Base-by-base conservation (phyloP, 1,284 basidiomycete species). In the Clitocybe nebularis region DNA sequence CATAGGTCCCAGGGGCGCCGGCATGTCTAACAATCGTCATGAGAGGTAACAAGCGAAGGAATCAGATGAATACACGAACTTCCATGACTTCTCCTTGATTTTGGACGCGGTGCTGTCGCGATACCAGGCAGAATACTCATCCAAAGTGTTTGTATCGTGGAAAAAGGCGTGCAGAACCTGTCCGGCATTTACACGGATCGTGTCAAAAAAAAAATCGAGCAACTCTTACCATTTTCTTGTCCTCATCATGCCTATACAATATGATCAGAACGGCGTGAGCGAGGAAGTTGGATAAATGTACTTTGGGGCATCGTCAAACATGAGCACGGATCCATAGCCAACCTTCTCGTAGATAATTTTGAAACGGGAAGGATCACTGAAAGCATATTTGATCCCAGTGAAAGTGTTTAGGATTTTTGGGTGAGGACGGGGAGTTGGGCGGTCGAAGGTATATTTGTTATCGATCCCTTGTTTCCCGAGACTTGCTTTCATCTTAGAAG, bases 341-440 rank as follows among this genome's bases (percentile, higher is more conserved):
- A 49, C 54, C 46, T 57, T 62, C 35, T 63, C 61, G 41, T 66
- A 67, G 1, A 62, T 54, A 16, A 59, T 58, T 41, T 64, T 62
- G 65, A 71, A 77, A 17, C 56, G 53, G 5, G 50, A 34, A 1
- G 60, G 55, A 48, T 74, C 67, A 38, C 55, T 64, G 54, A 74
- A 68, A 8, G 71, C 67, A 20, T 62, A 52, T 25, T 61, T 62
- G 45, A 77, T 73, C 0, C 63, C 72, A 8, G 61, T 56, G 40
- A 72, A 60, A 6, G 66, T 71, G 39, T 66, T 63, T 37, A 79
- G 53, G 20, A 72, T 56, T 48, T 68, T 67, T 2, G 69, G 61
- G 13, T 63, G 41, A 10, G 54, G 50, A 26, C 48, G 43, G 1
- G 59, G 28, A 0, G 51, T 41, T 0, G 72, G 72, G 1, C 61